Conservation (phyloP, 257 asterid species). For the Ocimum tenuiflorum region DNA sequence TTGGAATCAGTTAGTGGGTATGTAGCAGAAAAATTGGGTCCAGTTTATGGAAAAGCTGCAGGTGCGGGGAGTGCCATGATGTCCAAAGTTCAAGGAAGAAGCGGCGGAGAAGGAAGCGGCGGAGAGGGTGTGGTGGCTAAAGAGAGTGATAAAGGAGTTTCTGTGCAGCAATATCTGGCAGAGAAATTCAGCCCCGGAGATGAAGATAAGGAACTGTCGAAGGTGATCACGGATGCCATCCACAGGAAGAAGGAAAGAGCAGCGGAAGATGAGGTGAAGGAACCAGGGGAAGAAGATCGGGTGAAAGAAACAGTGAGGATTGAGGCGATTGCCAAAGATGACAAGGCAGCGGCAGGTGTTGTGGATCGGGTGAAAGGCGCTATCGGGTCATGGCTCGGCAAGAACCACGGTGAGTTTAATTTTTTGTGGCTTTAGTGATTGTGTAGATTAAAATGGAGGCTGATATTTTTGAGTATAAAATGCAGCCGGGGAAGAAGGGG, state of each 20-base stretch:
- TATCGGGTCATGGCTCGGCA: conserved; percentile 51
- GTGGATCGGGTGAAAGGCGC: conserved; percentile 49
- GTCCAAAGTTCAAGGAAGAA: conserved; percentile 28
- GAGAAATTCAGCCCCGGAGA: conserved; percentile 64
- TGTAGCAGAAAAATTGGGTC: conserved; percentile 23
- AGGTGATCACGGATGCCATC: conserved; percentile 37
- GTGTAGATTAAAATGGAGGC: background rate
- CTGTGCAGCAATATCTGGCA: conserved; percentile 43
- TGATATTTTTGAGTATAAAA: background rate
- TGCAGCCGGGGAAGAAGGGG: background rate
- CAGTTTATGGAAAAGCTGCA: conserved; percentile 25
- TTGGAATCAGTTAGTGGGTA: conserved; percentile 27
- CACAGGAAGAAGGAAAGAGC: conserved; percentile 31
- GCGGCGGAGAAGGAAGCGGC: background rate
- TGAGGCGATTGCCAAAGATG: conserved; percentile 27
- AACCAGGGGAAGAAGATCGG: background rate
- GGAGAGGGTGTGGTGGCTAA: background rate
- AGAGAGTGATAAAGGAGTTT: conserved; percentile 41
- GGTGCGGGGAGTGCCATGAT: conserved; percentile 24
- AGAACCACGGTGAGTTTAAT: conserved; percentile 23
- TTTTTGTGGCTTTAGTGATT: background rate
- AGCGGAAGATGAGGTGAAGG: no score
- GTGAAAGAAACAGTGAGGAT: conserved; percentile 30
- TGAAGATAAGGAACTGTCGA: conserved; percentile 70
- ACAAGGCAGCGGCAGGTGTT: conserved; percentile 37